These are phyloP conservation scores for Arthrobotrys entomopaga DNA, from an alignment of 2,329 filamentous ascomycete genomes.

Conservation along the genomic window DNA sequence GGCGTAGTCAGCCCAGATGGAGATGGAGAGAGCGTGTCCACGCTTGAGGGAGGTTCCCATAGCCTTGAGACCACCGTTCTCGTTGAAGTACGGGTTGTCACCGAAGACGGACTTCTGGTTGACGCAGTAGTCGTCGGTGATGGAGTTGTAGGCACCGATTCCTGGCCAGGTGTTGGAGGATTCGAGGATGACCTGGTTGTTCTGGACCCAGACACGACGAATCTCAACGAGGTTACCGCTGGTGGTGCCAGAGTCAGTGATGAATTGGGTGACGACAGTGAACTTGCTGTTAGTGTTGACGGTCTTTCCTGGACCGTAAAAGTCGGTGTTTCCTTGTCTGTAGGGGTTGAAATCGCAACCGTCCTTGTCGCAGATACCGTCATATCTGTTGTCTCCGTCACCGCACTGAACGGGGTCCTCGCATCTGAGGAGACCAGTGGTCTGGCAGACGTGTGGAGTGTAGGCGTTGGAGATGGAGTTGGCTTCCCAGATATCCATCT, in stretches of 20 bases:
- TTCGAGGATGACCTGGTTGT: constrained; percentile 71
- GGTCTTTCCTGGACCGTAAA: constrained; percentile 71
- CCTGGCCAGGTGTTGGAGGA: constrained; percentile 64
- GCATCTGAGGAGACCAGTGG: constrained; percentile 67
- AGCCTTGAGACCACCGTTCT: constrained; percentile 68
- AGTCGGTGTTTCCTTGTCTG: constrained; percentile 72
- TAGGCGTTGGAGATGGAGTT: constrained; percentile 73
- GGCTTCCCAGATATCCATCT: constrained; percentile 78
- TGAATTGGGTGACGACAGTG: constrained; percentile 76
- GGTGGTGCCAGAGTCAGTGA: constrained; percentile 66
- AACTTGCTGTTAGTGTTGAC: constrained; percentile 71
- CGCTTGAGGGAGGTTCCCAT: constrained; percentile 68
- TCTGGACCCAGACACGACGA: constrained; percentile 73
- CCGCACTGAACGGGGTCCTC: constrained; percentile 65
- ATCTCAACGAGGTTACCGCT: constrained; percentile 70
- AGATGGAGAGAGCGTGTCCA: constrained; percentile 74
- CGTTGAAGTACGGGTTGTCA: constrained; percentile 67
- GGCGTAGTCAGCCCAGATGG: constrained; percentile 74
- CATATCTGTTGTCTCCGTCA: constrained; percentile 69
- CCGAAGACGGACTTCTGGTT: constrained; percentile 69
- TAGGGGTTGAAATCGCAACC: constrained; percentile 77
- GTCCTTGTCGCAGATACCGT: constrained; percentile 73
- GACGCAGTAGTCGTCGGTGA: constrained; percentile 70
- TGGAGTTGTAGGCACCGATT: constrained; percentile 66
- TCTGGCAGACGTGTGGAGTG: constrained; percentile 73